phyloP scores from a whole-genome alignment of 2,329 filamentous ascomycete species.

The Hypomyces rosellus region DNA sequence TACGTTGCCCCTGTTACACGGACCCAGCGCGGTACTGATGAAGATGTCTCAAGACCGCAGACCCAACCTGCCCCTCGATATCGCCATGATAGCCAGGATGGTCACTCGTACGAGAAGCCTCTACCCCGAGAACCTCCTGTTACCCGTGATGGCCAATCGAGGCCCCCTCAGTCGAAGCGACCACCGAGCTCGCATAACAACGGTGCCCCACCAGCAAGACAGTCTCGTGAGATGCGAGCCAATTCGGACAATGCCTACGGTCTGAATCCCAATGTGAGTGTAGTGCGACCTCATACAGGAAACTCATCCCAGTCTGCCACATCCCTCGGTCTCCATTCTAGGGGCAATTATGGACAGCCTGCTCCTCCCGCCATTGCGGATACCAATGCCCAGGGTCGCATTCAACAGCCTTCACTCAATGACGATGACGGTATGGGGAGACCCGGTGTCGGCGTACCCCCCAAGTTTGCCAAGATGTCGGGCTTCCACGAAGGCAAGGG shows the following conservation, averaged over 20 bases:
- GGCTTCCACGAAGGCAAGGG: conserved; percentile 50
- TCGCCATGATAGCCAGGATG: conserved; percentile 32
- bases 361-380: conserved; percentile 79
- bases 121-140: conserved; percentile 52
- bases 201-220: conserved; percentile 16
- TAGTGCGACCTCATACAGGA: conserved; percentile 68
- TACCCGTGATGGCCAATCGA: conserved; percentile 36
- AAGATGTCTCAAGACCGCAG: conserved; percentile 19
- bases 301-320: conserved; percentile 66
- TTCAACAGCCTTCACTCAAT: conserved; percentile 65
- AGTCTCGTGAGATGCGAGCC: conserved; percentile 31
- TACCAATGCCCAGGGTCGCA: conserved; percentile 82
- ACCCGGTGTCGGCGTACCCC: conserved; percentile 52
- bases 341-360: conserved; percentile 74
- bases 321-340: conserved; percentile 60
- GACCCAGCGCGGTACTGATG: conserved; percentile 54
- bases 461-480: conserved; percentile 52
- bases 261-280: conserved; percentile 35
- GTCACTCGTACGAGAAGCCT: conserved; percentile 47
- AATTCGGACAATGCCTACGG: conserved; percentile 36
- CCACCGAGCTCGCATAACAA: conserved; percentile 42
- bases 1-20: conserved; percentile 89
- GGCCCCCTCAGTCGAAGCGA: conserved; percentile 32
- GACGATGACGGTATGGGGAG: conserved; percentile 63
- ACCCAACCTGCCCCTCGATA: conserved; percentile 31